Evolutionary conservation across 1,139 yeast genomes (phyloP).

Genomic region (Yamadazyma oceani): DNA sequence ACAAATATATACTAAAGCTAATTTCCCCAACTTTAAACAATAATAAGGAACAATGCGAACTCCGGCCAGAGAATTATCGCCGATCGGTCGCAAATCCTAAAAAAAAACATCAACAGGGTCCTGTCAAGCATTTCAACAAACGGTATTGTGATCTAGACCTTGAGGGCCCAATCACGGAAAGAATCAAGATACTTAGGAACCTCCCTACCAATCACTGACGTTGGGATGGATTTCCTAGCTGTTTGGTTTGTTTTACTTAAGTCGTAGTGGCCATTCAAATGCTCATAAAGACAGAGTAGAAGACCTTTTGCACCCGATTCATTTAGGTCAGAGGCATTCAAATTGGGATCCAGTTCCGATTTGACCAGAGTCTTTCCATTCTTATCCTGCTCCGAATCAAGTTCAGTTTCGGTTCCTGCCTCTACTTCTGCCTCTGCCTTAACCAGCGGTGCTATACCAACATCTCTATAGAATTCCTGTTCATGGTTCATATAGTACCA

Average conservation of each 20-base stretch:
- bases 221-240: constrained; percentile 34
- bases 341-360: too few species aligned
- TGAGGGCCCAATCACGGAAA: background rate
- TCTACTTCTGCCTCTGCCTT: constrained; percentile 12
- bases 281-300: constrained; percentile 11
- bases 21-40: too few species aligned
- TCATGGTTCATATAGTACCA: constrained; percentile 38
- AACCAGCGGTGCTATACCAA: constrained; percentile 13
- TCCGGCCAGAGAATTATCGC: too few species aligned
- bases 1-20: too few species aligned
- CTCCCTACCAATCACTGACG: background rate
- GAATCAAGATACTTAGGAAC: background rate
- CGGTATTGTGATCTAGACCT: background rate
- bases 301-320: constrained; percentile 6
- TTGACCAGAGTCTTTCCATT: too few species aligned
- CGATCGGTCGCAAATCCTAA: too few species aligned
- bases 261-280: constrained; percentile 26
- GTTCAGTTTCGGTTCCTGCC: too few species aligned
- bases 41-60: too few species aligned
- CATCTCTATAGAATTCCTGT: constrained; percentile 23
- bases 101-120: too few species aligned
- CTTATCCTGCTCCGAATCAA: too few species aligned
- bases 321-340: constrained; percentile 9
- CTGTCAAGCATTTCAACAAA: too few species aligned
- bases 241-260: constrained; percentile 26